Evolutionary conservation across 768 basidiomycete species (phyloP).

Genomic region (Aureoboletus auriporus): DNA sequence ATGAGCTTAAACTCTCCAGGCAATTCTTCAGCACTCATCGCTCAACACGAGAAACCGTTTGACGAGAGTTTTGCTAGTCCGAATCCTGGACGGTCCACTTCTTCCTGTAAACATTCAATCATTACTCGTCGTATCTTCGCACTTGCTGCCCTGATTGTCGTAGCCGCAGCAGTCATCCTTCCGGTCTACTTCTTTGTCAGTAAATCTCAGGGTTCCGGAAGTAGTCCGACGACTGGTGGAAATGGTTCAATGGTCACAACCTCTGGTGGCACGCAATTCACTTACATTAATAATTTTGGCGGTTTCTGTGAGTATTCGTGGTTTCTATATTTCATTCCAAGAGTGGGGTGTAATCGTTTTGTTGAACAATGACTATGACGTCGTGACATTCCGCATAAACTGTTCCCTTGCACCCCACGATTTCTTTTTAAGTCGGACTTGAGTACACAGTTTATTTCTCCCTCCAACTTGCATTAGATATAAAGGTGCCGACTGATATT

Average conservation of each 20-base stretch:
- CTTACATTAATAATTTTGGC: constrained; percentile 74
- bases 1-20: constrained; percentile 14
- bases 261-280: constrained; percentile 68
- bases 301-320: constrained; percentile 54
- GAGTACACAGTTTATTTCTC: constrained; percentile 52
- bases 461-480: constrained; percentile 82
- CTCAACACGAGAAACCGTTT: constrained; percentile 14
- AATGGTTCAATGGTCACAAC: constrained; percentile 64
- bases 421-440: too few species aligned
- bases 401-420: too few species aligned
- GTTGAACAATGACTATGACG: too few species aligned
- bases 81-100: neutral
- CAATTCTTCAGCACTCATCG: constrained; percentile 24
- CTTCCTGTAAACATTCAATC: constrained; percentile 14
- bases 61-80: constrained; percentile 1
- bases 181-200: constrained; percentile 35
- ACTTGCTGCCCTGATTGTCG: constrained; percentile 25
- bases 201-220: constrained; percentile 12
- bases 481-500: constrained; percentile 54
- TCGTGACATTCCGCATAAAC: neutral
- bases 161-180: constrained; percentile 38
- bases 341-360: too few species aligned
- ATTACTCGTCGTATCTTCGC: constrained; percentile 23
- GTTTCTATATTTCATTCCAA: neutral
- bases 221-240: constrained; percentile 43